Evolutionary conservation across 2,329 filamentous ascomycete species (phyloP).

Genomic region (Dryadomyces sulphureus): DNA sequence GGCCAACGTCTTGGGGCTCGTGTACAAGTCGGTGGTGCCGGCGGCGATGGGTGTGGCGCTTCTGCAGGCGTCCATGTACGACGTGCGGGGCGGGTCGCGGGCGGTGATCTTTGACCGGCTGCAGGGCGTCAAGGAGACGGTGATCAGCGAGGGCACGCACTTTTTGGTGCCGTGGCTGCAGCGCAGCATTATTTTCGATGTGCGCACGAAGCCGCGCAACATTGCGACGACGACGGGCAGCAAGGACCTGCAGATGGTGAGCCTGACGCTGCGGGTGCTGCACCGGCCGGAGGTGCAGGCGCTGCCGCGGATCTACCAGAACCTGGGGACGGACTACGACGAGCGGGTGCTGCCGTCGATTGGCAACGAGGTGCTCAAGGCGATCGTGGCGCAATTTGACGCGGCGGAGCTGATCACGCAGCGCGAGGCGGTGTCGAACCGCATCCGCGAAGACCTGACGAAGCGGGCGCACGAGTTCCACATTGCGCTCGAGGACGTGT

Average conservation of each 20-base stretch:
- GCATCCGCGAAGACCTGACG: slow-evolving; percentile 83
- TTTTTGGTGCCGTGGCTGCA: slow-evolving; percentile 95
- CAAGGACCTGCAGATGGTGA: slow-evolving; percentile 99
- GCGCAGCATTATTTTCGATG: slow-evolving; percentile 87
- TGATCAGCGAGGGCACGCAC: slow-evolving; percentile 92
- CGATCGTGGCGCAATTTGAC: slow-evolving; percentile 97
- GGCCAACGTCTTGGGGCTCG: slow-evolving; percentile 42
- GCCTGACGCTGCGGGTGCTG: slow-evolving; percentile 87
- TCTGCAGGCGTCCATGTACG: slow-evolving; percentile 75
- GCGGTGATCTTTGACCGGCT: slow-evolving; percentile 97
- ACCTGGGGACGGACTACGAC: slow-evolving; percentile 95
- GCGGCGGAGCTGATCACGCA: slow-evolving; percentile 97
- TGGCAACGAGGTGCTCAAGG: slow-evolving; percentile 97
- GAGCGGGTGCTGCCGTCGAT: slow-evolving; percentile 97
- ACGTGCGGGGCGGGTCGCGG: slow-evolving; percentile 86
- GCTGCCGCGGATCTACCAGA: slow-evolving; percentile 97
- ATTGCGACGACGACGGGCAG: slow-evolving; percentile 94
- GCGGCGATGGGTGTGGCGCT: slow-evolving; percentile 52
- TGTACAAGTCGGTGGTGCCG: slow-evolving; percentile 61
- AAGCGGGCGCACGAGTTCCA: slow-evolving; percentile 95
- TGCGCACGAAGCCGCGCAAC: slow-evolving; percentile 91
- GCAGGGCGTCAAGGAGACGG: slow-evolving; percentile 79
- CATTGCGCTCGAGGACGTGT: slow-evolving; percentile 96
- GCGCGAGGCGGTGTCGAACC: slow-evolving; percentile 88
- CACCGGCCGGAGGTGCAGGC: slow-evolving; percentile 87